Percentiles rank a stretch among this genome's conserved stretches.
Evolutionary conservation across 2,329 filamentous ascomycete genomes (phyloP).

Genomic region (Aspergillus sojae): DNA sequence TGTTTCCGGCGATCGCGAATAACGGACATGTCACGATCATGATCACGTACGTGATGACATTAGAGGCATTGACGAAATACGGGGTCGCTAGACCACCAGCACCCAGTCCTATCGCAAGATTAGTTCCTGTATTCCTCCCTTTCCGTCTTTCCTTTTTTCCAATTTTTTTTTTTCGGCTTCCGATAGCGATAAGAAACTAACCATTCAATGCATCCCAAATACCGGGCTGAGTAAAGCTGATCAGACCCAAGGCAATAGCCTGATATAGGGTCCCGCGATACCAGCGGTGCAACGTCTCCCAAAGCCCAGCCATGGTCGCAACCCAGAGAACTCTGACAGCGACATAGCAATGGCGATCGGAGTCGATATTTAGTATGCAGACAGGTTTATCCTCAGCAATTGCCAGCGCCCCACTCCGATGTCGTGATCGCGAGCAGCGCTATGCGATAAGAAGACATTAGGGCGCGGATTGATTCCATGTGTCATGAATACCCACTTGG

Average conservation of each 20-base stretch:
- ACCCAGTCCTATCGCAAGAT: neutral
- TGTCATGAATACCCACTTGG: constrained; percentile 3
- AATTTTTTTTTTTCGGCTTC: neutral
- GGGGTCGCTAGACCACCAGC: neutral
- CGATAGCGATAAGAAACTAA: neutral
- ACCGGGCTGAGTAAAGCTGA: constrained; percentile 5
- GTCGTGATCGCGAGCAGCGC: neutral
- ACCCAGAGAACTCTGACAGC: neutral
- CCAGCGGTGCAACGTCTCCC: constrained; percentile 5
- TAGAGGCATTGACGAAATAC: constrained; percentile 44
- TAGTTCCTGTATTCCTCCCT: neutral
- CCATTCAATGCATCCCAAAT: constrained; percentile 7
- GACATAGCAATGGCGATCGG: neutral
- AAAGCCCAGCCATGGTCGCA: neutral
- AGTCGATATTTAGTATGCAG: neutral
- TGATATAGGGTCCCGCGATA: constrained; percentile 8
- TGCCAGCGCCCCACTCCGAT: neutral
- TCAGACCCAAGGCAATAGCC: neutral
- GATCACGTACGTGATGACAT: constrained; percentile 50
- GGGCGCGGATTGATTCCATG: neutral
- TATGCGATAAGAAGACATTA: neutral
- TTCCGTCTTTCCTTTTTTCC: neutral
- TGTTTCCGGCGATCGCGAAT: constrained; percentile 44
- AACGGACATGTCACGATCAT: constrained; percentile 51
- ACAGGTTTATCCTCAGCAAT: neutral